A percentile compares a stretch with the other conserved stretches of the same genome.
phyloP scores from a whole-genome alignment of 495 filamentous ascomycete genomes.

The Viridothelium virens region DNA sequence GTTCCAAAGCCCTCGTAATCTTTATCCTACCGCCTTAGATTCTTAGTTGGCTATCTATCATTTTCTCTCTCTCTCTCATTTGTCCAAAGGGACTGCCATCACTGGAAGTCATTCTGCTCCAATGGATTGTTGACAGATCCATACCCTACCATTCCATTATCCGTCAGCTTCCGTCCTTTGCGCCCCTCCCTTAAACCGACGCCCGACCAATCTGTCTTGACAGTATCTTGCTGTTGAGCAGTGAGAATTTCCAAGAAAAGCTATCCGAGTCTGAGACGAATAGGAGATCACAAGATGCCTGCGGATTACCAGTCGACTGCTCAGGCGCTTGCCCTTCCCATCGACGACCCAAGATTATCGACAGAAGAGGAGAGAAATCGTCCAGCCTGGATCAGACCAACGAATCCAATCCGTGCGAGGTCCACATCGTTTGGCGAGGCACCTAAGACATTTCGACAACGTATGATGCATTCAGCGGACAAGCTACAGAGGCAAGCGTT shows the following conservation, averaged over 20 bases:
- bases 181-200: background rate
- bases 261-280: background rate
- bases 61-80: background rate
- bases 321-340: constrained; percentile 55
- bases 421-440: constrained; percentile 26
- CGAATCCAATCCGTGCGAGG: constrained; percentile 38
- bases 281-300: background rate
- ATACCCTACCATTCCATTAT: background rate
- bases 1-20: background rate
- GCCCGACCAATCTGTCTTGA: background rate
- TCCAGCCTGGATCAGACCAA: constrained; percentile 37
- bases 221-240: background rate
- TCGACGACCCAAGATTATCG: constrained; percentile 34
- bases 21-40: background rate
- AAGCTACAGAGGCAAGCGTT: constrained; percentile 35
- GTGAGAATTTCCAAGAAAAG: background rate
- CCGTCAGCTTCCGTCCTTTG: background rate
- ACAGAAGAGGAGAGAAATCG: constrained; percentile 13
- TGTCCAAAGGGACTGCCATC: background rate
- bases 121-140: background rate
- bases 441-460: constrained; percentile 33
- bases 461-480: constrained; percentile 42
- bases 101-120: background rate
- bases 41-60: background rate
- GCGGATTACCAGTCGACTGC: constrained; percentile 50